Percentiles rank a stretch among this genome's conserved stretches.
Evolutionary conservation across 1,139 yeast species (phyloP).

Genomic region (Taphrina confusa): DNA sequence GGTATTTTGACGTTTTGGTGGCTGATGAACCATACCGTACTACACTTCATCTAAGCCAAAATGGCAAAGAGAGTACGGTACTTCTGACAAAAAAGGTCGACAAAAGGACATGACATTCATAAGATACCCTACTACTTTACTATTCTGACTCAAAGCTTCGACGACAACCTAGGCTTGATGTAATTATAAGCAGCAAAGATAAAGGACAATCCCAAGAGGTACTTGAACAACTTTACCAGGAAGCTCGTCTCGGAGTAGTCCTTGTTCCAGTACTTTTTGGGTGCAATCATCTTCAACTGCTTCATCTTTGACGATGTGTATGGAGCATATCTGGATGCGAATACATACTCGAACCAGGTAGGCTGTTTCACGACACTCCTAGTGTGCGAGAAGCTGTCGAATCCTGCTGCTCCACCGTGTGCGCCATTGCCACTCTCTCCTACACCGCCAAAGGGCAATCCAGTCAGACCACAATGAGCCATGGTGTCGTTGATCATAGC

Average conservation of each 20-base stretch:
- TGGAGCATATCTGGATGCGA: constrained; percentile 30
- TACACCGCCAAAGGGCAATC: constrained; percentile 89
- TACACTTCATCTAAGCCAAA: constrained; percentile 99
- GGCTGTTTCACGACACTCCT: constrained; percentile 59
- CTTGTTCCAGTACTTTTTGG: constrained; percentile 30
- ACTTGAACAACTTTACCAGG: constrained; percentile 13
- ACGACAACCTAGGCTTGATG: constrained; percentile 10
- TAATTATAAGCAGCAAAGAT: constrained; percentile 19
- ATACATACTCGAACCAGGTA: constrained; percentile 25
- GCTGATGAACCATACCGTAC: too few relatives aligned
- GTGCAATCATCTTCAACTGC: constrained; percentile 13
- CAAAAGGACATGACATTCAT: neutral
- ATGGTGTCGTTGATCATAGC: constrained; percentile 70
- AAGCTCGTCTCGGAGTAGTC: constrained; percentile 26
- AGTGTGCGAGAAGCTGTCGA: constrained; percentile 72
- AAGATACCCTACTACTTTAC: neutral
- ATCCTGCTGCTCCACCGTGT: constrained; percentile 78
- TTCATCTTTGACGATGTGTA: constrained; percentile 29
- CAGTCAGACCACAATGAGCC: constrained; percentile 68
- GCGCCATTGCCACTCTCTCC: constrained; percentile 72
- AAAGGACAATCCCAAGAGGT: neutral
- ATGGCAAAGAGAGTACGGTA: constrained; percentile 94
- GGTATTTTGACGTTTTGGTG: too few relatives aligned
- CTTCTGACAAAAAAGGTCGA: too few relatives aligned
- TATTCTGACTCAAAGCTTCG: neutral